Evolutionary conservation across 495 filamentous ascomycete genomes (phyloP), one percentile per base, ranked within the genome.

Genomic region (Friedmanniomyces simplex): DNA sequence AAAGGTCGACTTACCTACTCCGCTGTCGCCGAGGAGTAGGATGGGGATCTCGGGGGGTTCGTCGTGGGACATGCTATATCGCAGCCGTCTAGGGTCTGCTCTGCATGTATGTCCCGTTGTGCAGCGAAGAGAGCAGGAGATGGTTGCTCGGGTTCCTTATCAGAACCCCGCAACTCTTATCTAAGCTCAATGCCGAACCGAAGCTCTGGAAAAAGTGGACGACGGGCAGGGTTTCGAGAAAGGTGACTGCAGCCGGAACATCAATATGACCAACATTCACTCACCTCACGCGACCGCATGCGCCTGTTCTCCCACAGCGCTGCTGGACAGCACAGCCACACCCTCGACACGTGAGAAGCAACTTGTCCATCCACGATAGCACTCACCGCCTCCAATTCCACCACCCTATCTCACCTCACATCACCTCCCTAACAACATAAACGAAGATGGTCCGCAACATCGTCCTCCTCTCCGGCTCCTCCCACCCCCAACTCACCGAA

Each of bases 401-500:
- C 11, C 26, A 24, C 53, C 21, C 16, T 7, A 24, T 45, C 18
- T 50, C 13, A 5, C 46, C 46, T 5, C 3, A 43, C 18, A 5
- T 20, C 18, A 43, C 39, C 39, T 2, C 39, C 39, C 13, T n/a
- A 16, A 43, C 39, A 24, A 2, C 20, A 42, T 6, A 25, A 25
- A 25, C 12, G 25, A 56, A 36, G 12, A 93, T 98, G 93, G 91
- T 97, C 65, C 87, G 94, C 67, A 96, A 96, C 71, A 86, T 98
- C 59, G 89, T 96, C 64, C 80, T 98, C 61, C 86, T 98, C 56
- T 88, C 90, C 39, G 93, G 93, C 52, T 89, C 83, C 69, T 95
- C 89, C 68, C 94, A 98, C 73, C 91, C 90, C 6, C 76, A 84
- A 66, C 82, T 98, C 65, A 87, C 86, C 56, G 79, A 90, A 61